These are phyloP conservation scores for Monoraphidium neglectum DNA, from an alignment of 139 green algal species.

Conservation along the genomic window DNA sequence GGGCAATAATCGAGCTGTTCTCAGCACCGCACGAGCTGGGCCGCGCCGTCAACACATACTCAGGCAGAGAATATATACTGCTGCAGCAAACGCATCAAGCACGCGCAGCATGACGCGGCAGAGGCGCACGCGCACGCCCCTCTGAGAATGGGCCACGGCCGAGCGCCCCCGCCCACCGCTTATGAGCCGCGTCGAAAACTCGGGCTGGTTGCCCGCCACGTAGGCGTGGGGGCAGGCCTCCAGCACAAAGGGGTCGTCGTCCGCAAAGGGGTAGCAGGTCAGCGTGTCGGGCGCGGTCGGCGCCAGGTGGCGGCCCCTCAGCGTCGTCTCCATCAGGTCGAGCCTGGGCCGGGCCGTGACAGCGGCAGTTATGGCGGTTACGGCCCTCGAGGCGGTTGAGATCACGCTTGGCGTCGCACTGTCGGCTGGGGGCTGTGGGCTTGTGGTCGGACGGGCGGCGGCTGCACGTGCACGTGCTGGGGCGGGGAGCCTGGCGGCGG, in stretches of 20 bases:
- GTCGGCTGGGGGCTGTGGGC: no score
- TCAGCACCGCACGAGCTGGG: background rate
- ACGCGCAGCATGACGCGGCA: background rate
- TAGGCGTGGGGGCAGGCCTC: constrained; percentile 84
- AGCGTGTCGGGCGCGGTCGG: constrained; percentile 98
- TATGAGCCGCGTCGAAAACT: constrained; percentile 68
- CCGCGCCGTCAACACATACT: background rate
- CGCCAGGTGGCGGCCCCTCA: constrained; percentile 88
- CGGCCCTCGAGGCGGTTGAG: no score
- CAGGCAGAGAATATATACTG: background rate
- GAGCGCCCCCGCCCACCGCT: constrained; percentile 47
- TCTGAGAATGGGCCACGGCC: no score
- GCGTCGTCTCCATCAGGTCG: constrained; percentile 68
- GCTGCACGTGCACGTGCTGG: no score
- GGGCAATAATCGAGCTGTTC: background rate
- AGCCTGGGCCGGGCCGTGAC: constrained; percentile 54
- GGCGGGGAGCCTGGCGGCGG: no score
- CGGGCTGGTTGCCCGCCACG: constrained; percentile 92
- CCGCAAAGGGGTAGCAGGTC: constrained; percentile 87
- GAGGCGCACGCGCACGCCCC: constrained; percentile 53
- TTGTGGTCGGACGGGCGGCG: no score
- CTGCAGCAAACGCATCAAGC: background rate
- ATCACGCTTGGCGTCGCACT: no score
- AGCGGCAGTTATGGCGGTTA: background rate
- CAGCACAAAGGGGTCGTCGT: constrained; percentile 96